Evolutionary conservation across 306 rosid genomes (phyloP).

Genomic region (Prunus persica): DNA sequence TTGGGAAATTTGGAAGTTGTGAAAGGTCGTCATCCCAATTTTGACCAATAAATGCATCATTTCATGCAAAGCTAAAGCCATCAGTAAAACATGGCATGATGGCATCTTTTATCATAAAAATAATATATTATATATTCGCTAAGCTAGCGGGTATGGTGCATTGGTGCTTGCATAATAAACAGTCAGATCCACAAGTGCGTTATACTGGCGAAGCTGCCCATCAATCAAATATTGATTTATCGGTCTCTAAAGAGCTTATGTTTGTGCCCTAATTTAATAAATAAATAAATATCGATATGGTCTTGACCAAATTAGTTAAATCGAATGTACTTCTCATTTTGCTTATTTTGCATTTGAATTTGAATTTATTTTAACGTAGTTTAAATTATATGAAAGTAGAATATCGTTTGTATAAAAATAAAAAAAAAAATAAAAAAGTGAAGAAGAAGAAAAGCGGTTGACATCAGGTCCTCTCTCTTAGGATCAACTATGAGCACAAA

Average conservation of each 20-base stretch:
- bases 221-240: not conserved
- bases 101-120: not conserved
- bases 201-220: not conserved
- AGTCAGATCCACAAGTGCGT: not conserved
- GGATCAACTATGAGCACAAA: not conserved
- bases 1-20: not conserved
- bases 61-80: not conserved
- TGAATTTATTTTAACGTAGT: rapidly evolving
- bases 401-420: too few species aligned
- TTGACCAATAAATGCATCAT: not conserved
- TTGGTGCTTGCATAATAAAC: not conserved
- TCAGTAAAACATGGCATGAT: not conserved
- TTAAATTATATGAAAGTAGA: too few species aligned
- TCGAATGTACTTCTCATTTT: rapidly evolving
- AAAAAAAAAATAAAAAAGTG: too few species aligned
- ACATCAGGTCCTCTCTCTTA: too few species aligned
- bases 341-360: too few species aligned
- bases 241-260: not conserved
- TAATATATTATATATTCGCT: too few species aligned
- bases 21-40: not conserved
- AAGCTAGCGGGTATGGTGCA: too few species aligned
- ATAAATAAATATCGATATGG: too few species aligned
- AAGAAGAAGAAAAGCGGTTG: not conserved
- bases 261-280: not conserved
- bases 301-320: too few species aligned